Base-by-base conservation (phyloP, 225 moss, liverwort and hornwort species). In the Physcomitrium patens region DNA sequence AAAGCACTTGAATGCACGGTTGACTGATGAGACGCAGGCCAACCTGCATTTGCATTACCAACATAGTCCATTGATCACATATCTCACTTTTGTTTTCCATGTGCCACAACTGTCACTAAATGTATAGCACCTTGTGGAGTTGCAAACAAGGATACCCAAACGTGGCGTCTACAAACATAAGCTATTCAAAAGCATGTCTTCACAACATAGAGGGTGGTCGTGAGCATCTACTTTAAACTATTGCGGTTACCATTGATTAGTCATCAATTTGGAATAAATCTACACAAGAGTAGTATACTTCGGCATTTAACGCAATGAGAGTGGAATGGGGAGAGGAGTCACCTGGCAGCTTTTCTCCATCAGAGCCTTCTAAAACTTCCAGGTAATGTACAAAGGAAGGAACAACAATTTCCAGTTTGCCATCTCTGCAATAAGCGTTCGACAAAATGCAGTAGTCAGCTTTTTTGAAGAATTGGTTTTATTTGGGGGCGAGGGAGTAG, bases 311-410 rank as follows among this genome's bases (percentile, higher is more conserved):
- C 12, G 56, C 26, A 28, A 50, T 27, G 49, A 65, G 28, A 71
- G 43, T 54, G 62, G 60, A 51, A 67, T 52, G 26, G 71, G 60
- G 63, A 51, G 46, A 66, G 61, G 27, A 49, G 18, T 76, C 69
- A 91, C 94, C 94, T 88, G 82, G 55, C 71, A 95, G 26, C 81
- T 92, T 95, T 76, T 99, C 99, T 64, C 99, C 99, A 71, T 95
- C 95, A 44, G 92, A 81, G 52, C 99, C 99, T 82, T 95, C 99
- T 46, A 99, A 79, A 20, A 92, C 99, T 83, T 99, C 99, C 80
- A 99, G 80, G 56, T 99, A 99, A 82, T 99, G 99, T 50, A 99
- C 99, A 81, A 99, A 99, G 48, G 99, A 91, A 73, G 99, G 93
- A 61, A 99, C 87, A 11, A 99, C 85, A 63, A 99, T 85, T 82